Conservation (phyloP, 2,329 filamentous ascomycete species). For the Ambrosiella xylebori region DNA sequence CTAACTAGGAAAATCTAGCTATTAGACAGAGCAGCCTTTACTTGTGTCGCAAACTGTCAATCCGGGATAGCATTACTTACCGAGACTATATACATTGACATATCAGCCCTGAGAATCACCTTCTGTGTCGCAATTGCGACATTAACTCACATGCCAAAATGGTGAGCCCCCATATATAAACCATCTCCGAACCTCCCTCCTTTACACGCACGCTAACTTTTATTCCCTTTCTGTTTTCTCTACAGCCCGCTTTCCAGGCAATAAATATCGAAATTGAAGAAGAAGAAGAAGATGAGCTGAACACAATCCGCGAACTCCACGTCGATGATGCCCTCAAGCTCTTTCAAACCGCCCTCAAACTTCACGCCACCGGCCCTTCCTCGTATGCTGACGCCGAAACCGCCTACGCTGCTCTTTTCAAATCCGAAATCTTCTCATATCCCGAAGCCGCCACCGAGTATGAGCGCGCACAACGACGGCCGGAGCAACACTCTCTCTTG, state of each 20-base stretch:
- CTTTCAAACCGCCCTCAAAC: constrained; percentile 79
- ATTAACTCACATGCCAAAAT: too few species aligned
- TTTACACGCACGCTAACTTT: not conserved
- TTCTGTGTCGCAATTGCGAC: too few species aligned
- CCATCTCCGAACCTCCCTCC: not conserved
- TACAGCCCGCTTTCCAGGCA: constrained; percentile 55
- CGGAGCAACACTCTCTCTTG: constrained; percentile 25
- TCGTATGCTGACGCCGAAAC: constrained; percentile 60
- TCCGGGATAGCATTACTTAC: too few species aligned
- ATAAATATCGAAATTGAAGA: constrained; percentile 92
- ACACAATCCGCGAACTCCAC: constrained; percentile 89
- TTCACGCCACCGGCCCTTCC: constrained; percentile 69
- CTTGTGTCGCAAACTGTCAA: too few species aligned
- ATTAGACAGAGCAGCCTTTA: too few species aligned
- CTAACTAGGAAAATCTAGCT: too few species aligned
- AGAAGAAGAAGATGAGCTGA: constrained; percentile 74
- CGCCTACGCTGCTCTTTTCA: constrained; percentile 72
- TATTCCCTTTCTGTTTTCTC: not conserved
- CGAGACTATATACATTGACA: too few species aligned
- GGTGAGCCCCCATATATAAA: too few species aligned
- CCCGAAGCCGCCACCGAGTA: constrained; percentile 77
- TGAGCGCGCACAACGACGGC: constrained; percentile 46
- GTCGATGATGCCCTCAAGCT: constrained; percentile 86
- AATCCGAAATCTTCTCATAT: constrained; percentile 87
- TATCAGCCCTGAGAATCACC: too few species aligned